These are phyloP conservation scores for Polyporus tsugae DNA, from an alignment of 1,284 basidiomycete species.

Conservation along the genomic window DNA sequence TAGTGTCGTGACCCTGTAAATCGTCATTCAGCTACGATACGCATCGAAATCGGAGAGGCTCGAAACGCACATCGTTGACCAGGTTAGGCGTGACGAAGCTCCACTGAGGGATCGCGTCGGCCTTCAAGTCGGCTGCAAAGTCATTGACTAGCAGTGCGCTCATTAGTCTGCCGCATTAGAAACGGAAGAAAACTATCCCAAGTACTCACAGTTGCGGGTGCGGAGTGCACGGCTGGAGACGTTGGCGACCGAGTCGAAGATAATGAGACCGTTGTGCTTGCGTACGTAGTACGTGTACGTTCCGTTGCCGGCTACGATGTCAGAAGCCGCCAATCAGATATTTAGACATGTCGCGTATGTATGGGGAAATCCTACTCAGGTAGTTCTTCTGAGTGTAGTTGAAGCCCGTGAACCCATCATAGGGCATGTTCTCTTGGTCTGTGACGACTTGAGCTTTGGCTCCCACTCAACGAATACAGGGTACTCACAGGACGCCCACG, in stretches of 20 bases:
- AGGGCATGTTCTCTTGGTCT: slow-evolving; percentile 69
- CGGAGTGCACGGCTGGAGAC: slow-evolving; percentile 52
- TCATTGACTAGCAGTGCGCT: slow-evolving; percentile 51
- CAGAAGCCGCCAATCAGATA: neutral
- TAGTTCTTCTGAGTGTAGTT: slow-evolving; percentile 57
- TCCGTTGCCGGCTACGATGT: slow-evolving; percentile 40
- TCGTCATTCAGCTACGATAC: neutral
- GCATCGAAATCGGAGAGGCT: neutral
- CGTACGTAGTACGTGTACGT: slow-evolving; percentile 61
- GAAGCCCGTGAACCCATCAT: slow-evolving; percentile 53
- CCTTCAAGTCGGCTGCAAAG: slow-evolving; percentile 60
- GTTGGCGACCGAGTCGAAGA: slow-evolving; percentile 58
- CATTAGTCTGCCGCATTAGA: neutral
- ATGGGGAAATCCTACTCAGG: slow-evolving; percentile 42
- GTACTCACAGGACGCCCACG: slow-evolving; percentile 53
- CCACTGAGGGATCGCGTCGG: slow-evolving; percentile 65
- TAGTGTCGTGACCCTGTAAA: slow-evolving; percentile 60
- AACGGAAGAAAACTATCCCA: no score
- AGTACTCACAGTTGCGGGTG: slow-evolving; percentile 59
- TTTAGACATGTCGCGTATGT: neutral
- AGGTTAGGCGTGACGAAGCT: slow-evolving; percentile 73
- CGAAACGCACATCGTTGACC: slow-evolving; percentile 51
- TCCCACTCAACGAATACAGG: neutral
- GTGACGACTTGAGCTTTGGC: neutral
- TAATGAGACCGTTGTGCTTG: slow-evolving; percentile 68